Base-by-base conservation (phyloP, 257 asterid genomes). In the Cynanchum wilfordii region DNA sequence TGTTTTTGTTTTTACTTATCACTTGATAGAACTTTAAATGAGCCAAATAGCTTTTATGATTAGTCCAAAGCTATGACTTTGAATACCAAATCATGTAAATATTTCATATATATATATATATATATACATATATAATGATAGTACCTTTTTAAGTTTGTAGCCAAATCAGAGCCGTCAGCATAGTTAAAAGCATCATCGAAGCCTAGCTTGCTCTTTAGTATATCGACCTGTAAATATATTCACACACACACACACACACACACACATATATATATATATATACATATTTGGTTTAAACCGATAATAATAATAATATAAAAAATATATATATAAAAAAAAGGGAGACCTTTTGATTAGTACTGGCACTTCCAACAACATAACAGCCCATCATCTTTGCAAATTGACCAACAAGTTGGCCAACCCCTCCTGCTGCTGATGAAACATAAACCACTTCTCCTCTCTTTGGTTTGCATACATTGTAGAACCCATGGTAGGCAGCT, bases 151-250 rank as follows among this genome's bases (percentile, higher is more conserved):
- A 76, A 69, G 47, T 55, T 67, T n/a, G 66, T 40, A 56, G 79
- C 22, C 25, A 70, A 42, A 69, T 60, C 66, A 5, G 54, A 33
- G 11, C 79, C 79, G 24, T 69, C 66, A 20, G 44, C 69, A 42
- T 76, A 76, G 71, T 76, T 76, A 52, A 76, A 76, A 15, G 79
- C 79, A n/a, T 76, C 71, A 60, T 76, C 71, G 12, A 58, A 58
- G 10, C 65, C 65, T 10, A 58, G 38, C 38, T 58, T 25, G 65
- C 1, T 58, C 65, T 58, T 58, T 20, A 58, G 15, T 36, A 58
- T 58, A 25, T 58, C 20, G 20, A 58, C 65, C 65, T 58, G 20
- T 0, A 58, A 25, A 19, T 57, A 22, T 30, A 24, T 24, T 5
- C 44, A 36, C 40, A 1, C n/a, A n/a, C n/a, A n/a, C n/a, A n/a